phyloP scores from a whole-genome alignment of 345 rosid genomes.

The Psidium friedrichsthalianum region DNA sequence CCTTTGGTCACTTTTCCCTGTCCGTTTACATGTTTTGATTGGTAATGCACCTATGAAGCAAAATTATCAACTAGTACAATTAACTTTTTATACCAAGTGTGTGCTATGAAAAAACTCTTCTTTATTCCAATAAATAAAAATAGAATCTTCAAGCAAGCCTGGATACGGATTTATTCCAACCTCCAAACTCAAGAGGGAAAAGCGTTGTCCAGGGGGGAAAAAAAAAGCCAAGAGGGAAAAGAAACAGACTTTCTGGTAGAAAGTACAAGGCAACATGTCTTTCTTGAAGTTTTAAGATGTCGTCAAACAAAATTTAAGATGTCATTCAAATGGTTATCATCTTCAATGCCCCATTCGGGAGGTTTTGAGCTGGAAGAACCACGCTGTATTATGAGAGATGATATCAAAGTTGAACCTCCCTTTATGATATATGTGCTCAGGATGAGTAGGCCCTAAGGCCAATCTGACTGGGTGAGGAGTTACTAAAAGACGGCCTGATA shows the following conservation, averaged over 20 bases:
- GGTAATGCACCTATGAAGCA: neutral
- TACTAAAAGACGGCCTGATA: neutral
- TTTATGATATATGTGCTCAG: neutral
- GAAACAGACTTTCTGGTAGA: neutral
- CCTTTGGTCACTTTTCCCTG: neutral
- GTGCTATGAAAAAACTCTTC: neutral
- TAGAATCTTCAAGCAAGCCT: neutral
- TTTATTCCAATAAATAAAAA: neutral
- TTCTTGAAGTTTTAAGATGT: neutral
- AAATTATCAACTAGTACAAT: neutral
- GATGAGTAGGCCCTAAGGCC: neutral
- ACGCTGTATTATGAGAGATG: neutral
- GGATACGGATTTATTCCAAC: neutral
- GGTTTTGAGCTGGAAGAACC: neutral
- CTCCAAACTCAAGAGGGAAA: neutral
- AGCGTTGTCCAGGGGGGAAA: neutral
- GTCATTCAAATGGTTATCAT: neutral
- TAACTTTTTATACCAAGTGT: neutral
- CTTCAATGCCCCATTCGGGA: neutral
- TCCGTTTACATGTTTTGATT: neutral
- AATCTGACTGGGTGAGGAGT: neutral
- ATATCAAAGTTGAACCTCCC: neutral
- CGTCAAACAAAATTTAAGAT: neutral
- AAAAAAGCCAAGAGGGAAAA: neutral
- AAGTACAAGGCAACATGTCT: neutral